Conservation (phyloP, 2,329 filamentous ascomycete species). For the Pseudopyricularia javanii region DNA sequence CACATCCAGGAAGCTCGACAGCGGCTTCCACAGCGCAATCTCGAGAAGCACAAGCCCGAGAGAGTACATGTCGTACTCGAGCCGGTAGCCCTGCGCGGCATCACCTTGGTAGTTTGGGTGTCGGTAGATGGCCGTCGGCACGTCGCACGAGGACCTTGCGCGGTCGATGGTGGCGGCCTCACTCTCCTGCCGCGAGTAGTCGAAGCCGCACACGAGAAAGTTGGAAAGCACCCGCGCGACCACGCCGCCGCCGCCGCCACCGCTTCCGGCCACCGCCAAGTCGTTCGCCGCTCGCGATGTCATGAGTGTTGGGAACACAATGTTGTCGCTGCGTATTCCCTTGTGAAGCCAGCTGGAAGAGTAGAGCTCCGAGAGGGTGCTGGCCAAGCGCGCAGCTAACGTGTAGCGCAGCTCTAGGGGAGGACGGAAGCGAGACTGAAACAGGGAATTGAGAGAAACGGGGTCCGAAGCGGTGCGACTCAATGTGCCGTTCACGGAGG, state of each 20-base stretch:
- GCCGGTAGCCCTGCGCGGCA: neutral
- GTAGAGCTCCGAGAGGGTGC: slow-evolving; percentile 41
- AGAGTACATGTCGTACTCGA: slow-evolving; percentile 25
- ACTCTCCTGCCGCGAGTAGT: slow-evolving; percentile 30
- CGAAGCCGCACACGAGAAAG: slow-evolving; percentile 39
- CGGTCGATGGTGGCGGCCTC: slow-evolving; percentile 2
- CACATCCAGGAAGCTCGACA: slow-evolving; percentile 10
- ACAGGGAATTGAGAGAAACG: slow-evolving; percentile 5
- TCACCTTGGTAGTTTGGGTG: slow-evolving; percentile 3
- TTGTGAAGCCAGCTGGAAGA: slow-evolving; percentile 47
- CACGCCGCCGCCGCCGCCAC: slow-evolving; percentile 8
- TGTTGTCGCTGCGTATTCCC: slow-evolving; percentile 39
- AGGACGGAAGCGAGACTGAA: slow-evolving; percentile 5
- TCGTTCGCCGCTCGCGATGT: too few species aligned
- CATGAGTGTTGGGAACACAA: slow-evolving; percentile 27
- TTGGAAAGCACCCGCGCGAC: slow-evolving; percentile 17
- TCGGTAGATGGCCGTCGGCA: slow-evolving; percentile 1
- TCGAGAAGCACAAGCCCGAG: slow-evolving; percentile 37
- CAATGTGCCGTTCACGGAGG: neutral
- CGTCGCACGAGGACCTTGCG: neutral
- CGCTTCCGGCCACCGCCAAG: too few species aligned
- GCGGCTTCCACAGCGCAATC: slow-evolving; percentile 20
- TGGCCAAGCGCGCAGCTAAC: slow-evolving; percentile 23
- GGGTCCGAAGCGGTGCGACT: neutral
- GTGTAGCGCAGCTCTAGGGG: slow-evolving; percentile 5